Evolutionary conservation across 2,329 filamentous ascomycete species (phyloP), one percentile per base, ranked within the genome.

Genomic region (Domatiomyces globalis): DNA sequence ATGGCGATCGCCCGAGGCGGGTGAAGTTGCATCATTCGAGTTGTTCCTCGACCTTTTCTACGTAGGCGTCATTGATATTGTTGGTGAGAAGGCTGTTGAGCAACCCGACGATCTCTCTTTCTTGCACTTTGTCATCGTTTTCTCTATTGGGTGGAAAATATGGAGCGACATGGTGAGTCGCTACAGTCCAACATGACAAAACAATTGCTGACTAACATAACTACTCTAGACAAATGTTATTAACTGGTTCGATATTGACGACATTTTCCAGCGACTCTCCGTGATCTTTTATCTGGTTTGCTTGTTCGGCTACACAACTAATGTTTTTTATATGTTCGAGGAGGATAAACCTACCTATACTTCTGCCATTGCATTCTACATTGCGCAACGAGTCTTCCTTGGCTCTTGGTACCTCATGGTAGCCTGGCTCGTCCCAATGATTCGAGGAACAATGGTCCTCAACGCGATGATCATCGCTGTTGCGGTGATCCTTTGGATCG

Each of bases 31-130:
- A 56, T 74, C 72, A 15, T 82, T 81, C 59, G 80, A 83, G 62
- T 72, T 84, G 1, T 83, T 83, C 58, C 73, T 81, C 10, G 80
- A 83, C 59, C 68, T 82, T 36, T 70, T 81, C 39, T 81, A 81
- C 54, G 78, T 80, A 20, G 78, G 78, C 7, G 83, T 83, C 54
- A 74, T 83, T 47, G 78, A 79, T 25, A 73, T 80, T 59, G 79
- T 80, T 45, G 80, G 79, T 20, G 80, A 83, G 60, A 73, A 73
- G 49, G 75, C 78, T 10, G 72, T 76, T 10, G 78, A 81, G 58
- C 66, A 76, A 49, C 69, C 79, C 0, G 75, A 71, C 8, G 78
- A 74, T 0, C 60, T 71, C 29, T 72, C 77, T 45, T 65, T 83
- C n/a, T 69, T 81, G 18, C 71, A 74, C 25, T 83, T 83, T 59